A percentile compares a stretch with the other conserved stretches of the same genome.
Evolutionary conservation across 257 asterid genomes (phyloP).

Genomic region (Forsythia viridissima): DNA sequence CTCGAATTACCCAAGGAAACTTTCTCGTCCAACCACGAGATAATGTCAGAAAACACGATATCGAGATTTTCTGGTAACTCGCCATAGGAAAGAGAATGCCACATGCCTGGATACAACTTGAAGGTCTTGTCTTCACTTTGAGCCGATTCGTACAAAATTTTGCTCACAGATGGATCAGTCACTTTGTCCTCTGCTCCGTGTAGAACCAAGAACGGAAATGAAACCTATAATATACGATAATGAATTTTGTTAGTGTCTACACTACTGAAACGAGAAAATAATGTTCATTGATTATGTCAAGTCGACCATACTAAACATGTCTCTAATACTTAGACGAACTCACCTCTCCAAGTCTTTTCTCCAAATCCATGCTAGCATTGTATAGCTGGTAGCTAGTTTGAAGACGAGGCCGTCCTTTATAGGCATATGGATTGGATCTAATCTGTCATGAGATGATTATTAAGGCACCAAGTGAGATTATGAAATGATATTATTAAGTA

Average conservation of each 20-base stretch:
- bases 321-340: neutral
- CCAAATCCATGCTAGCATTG: slow-evolving; percentile 69
- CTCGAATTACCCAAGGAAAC: slow-evolving; percentile 33
- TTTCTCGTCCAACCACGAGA: slow-evolving; percentile 47
- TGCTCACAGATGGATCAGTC: slow-evolving; percentile 74
- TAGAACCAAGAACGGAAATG: slow-evolving; percentile 55
- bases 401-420: slow-evolving; percentile 89
- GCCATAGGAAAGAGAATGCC: slow-evolving; percentile 64
- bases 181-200: slow-evolving; percentile 63
- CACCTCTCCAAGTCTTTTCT: slow-evolving; percentile 71
- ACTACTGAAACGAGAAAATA: neutral
- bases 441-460: slow-evolving; percentile 40
- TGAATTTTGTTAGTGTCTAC: neutral
- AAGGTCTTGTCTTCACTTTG: slow-evolving; percentile 50
- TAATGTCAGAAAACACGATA: slow-evolving; percentile 41
- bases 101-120: slow-evolving; percentile 60
- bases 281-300: neutral
- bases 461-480: too few species aligned
- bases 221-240: slow-evolving; percentile 35
- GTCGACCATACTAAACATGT: neutral
- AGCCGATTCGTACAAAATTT: slow-evolving; percentile 49
- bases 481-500: too few species aligned
- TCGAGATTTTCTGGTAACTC: slow-evolving; percentile 53
- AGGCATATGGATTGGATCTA: slow-evolving; percentile 75
- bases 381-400: slow-evolving; percentile 68